Evolutionary conservation across 306 rosid genomes (phyloP).

Genomic region (Corylus avellana): DNA sequence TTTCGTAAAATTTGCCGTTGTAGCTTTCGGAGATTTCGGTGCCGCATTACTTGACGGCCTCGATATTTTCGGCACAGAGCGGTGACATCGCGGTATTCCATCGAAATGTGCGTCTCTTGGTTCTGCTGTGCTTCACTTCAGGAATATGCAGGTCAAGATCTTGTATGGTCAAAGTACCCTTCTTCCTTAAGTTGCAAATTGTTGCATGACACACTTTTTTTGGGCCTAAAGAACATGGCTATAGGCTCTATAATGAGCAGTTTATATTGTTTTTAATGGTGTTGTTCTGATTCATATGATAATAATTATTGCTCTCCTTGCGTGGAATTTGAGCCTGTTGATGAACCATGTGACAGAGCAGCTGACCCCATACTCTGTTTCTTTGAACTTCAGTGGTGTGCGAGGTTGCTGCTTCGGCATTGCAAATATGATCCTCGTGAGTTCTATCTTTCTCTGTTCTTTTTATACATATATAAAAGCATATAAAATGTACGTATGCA

Average conservation of each 20-base stretch:
- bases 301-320: constrained; percentile 1
- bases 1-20: constrained; percentile 15
- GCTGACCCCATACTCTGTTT: constrained; percentile 41
- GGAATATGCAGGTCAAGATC: constrained; percentile 99
- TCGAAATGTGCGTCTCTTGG: constrained; percentile 72
- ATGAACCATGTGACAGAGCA: neutral
- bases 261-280: neutral
- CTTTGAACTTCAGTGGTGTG: constrained; percentile 73
- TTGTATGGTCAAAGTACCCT: constrained; percentile 87
- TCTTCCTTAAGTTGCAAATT: constrained; percentile 24
- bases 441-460: constrained; percentile 27
- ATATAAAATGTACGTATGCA: neutral
- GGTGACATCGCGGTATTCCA: constrained; percentile 69
- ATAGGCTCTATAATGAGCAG: neutral
- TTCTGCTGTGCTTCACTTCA: constrained; percentile 64
- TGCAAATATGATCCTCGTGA: constrained; percentile 94
- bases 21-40: constrained; percentile 89
- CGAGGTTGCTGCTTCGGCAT: constrained; percentile 93
- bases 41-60: constrained; percentile 90
- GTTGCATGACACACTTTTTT: neutral
- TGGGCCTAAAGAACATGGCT: neutral
- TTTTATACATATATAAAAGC: neutral
- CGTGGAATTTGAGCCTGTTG: constrained; percentile 29
- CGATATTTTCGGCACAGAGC: constrained; percentile 82
- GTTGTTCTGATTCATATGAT: neutral